A percentile compares a stretch with the other conserved stretches of the same genome.
Conservation (phyloP, 2,329 filamentous ascomycete genomes). For the Clonostachys byssicola region DNA sequence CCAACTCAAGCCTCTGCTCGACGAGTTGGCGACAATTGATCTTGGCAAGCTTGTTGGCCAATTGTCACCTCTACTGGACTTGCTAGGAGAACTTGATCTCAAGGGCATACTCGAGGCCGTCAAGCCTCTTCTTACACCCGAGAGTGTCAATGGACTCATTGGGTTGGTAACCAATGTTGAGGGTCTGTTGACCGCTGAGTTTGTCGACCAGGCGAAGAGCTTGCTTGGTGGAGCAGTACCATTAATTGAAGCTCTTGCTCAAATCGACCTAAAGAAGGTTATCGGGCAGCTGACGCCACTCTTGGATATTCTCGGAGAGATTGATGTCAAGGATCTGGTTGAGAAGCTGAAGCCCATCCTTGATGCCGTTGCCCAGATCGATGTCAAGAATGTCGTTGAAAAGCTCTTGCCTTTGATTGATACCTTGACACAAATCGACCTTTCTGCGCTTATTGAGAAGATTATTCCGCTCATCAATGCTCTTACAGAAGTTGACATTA, state of each 20-base stretch:
- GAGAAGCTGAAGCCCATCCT: constrained; percentile 21
- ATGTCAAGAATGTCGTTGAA: constrained; percentile 18
- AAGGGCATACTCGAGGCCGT: constrained; percentile 23
- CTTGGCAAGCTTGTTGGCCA: constrained; percentile 18
- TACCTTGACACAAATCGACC: constrained; percentile 20
- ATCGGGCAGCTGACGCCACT: constrained; percentile 20
- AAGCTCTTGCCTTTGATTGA: constrained; percentile 21
- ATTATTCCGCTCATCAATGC: constrained; percentile 25
- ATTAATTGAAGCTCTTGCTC: constrained; percentile 24
- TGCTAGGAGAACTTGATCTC: constrained; percentile 21
- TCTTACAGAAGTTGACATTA: constrained; percentile 27
- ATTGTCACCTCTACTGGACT: constrained; percentile 18
- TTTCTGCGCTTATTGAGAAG: constrained; percentile 13
- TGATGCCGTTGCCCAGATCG: constrained; percentile 19
- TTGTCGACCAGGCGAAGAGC: constrained; percentile 19
- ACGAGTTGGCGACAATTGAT: constrained; percentile 20
- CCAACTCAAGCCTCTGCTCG: constrained; percentile 20
- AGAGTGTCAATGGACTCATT: constrained; percentile 23
- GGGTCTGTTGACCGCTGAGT: constrained; percentile 19
- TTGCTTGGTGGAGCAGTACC: constrained; percentile 28
- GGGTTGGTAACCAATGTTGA: constrained; percentile 27
- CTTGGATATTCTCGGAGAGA: constrained; percentile 19
- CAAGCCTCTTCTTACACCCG: constrained; percentile 23
- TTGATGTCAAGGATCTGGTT: constrained; percentile 26
- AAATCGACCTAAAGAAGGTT: constrained; percentile 26